phyloP scores from a whole-genome alignment of 2,329 filamentous ascomycete genomes.

The Aspergillaceae sp. region DNA sequence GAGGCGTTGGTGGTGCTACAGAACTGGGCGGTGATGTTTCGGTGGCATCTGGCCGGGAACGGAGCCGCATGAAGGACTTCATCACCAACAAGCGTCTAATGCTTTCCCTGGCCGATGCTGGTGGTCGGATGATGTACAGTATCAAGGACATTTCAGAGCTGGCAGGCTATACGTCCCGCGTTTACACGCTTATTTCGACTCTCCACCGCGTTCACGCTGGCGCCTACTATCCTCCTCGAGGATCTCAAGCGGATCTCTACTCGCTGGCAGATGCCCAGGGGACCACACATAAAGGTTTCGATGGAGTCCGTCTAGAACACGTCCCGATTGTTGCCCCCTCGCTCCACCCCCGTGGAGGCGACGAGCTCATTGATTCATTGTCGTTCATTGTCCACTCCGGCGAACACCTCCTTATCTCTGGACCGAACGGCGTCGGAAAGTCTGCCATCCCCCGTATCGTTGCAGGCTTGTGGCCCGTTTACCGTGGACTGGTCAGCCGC shows the following conservation, averaged over 20 bases:
- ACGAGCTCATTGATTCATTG: slow-evolving; percentile 80
- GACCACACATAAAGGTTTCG: slow-evolving; percentile 88
- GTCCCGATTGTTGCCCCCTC: slow-evolving; percentile 86
- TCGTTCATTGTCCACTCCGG: slow-evolving; percentile 83
- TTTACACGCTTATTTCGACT: slow-evolving; percentile 91
- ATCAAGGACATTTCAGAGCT: slow-evolving; percentile 97
- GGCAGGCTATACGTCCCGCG: slow-evolving; percentile 88
- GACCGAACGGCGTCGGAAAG: slow-evolving; percentile 91
- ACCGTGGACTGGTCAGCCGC: slow-evolving; percentile 81
- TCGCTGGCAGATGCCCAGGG: slow-evolving; percentile 87
- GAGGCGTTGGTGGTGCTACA: slow-evolving; percentile 65
- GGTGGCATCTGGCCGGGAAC: slow-evolving; percentile 48
- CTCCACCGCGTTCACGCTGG: slow-evolving; percentile 87
- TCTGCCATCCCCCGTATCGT: slow-evolving; percentile 78
- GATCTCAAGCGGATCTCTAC: slow-evolving; percentile 66
- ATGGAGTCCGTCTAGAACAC: slow-evolving; percentile 85
- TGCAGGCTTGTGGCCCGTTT: slow-evolving; percentile 91
- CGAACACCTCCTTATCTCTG: slow-evolving; percentile 89
- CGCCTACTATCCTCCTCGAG: slow-evolving; percentile 66
- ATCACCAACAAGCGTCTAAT: slow-evolving; percentile 98
- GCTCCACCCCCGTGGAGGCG: slow-evolving; percentile 80
- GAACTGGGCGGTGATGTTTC: slow-evolving; percentile 47
- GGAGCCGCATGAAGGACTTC: slow-evolving; percentile 92
- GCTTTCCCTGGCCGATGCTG: slow-evolving; percentile 92
- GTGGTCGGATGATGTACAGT: slow-evolving; percentile 98